A percentile compares a stretch with the other conserved stretches of the same genome.
These are phyloP conservation scores for Dictyostelium citrinum DNA, from an alignment of 78 protist genomes.

Conservation along the genomic window DNA sequence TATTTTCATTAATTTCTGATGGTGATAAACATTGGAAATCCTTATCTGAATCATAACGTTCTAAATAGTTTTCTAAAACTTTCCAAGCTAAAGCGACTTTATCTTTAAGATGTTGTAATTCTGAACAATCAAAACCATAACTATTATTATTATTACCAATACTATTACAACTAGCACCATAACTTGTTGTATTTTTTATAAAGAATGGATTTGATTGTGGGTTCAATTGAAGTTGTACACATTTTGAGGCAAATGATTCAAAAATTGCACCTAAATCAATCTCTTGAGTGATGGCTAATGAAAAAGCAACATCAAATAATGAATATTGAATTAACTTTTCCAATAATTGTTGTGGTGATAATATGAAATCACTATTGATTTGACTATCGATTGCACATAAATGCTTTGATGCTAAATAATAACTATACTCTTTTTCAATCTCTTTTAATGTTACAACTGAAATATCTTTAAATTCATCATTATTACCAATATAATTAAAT, in stretches of 20 bases:
- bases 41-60: constrained; percentile 25
- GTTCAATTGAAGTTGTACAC: constrained; percentile 35
- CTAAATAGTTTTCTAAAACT: constrained; percentile 11
- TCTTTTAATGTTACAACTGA: not conserved
- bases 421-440: constrained; percentile 15
- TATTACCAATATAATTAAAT: not conserved
- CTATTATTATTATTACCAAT: too few relatives aligned
- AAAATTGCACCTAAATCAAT: constrained; percentile 27
- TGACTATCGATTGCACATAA: not conserved
- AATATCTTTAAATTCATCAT: not conserved
- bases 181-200: too few relatives aligned
- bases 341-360: constrained; percentile 39
- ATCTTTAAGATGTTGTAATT: not conserved
- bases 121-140: not conserved
- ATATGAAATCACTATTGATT: not conserved
- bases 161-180: not conserved
- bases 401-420: not conserved
- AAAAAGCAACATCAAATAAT: constrained; percentile 19
- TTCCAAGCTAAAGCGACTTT: constrained; percentile 16
- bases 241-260: constrained; percentile 31
- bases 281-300: constrained; percentile 23
- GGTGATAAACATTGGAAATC: constrained; percentile 28
- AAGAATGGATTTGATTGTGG: constrained; percentile 27
- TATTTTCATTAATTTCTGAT: not conserved
- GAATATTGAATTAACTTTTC: not conserved